These are phyloP conservation scores for Chamaenerion angustifolium DNA, from an alignment of 345 rosid species.

Conservation along the genomic window DNA sequence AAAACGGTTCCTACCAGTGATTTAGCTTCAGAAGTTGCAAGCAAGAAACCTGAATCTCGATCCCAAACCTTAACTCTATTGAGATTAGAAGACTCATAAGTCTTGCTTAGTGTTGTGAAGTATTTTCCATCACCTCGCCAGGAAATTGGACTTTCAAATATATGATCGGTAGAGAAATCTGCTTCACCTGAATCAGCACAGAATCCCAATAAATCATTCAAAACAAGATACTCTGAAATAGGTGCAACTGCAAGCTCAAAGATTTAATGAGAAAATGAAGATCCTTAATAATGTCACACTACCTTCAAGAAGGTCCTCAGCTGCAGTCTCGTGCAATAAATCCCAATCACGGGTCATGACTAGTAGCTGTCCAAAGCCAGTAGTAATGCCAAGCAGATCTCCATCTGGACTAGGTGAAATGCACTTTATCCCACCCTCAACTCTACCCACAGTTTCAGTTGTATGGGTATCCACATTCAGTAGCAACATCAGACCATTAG, in stretches of 20 bases:
- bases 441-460: slow-evolving; percentile 65
- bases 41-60: slow-evolving; percentile 64
- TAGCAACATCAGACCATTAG: slow-evolving; percentile 46
- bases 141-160: slow-evolving; percentile 37
- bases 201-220: neutral
- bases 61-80: slow-evolving; percentile 89
- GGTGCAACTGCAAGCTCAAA: too few species aligned
- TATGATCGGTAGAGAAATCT: slow-evolving; percentile 14
- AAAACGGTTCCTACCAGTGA: slow-evolving; percentile 47
- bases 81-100: slow-evolving; percentile 16
- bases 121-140: slow-evolving; percentile 98
- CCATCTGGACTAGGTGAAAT: slow-evolving; percentile 85
- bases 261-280: slow-evolving; percentile 13
- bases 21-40: slow-evolving; percentile 60
- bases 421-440: slow-evolving; percentile 76
- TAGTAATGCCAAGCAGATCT: slow-evolving; percentile 51
- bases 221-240: too few species aligned
- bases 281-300: slow-evolving; percentile 80
- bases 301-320: slow-evolving; percentile 46
- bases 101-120: slow-evolving; percentile 47
- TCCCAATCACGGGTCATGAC: slow-evolving; percentile 97
- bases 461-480: slow-evolving; percentile 46
- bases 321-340: slow-evolving; percentile 60
- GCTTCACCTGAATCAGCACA: slow-evolving; percentile 9
- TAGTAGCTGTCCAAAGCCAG: slow-evolving; percentile 68